Percentiles rank a stretch among this genome's conserved stretches.
These are phyloP conservation scores for Collybia sordida DNA, from an alignment of 768 basidiomycete genomes.

Conservation along the genomic window DNA sequence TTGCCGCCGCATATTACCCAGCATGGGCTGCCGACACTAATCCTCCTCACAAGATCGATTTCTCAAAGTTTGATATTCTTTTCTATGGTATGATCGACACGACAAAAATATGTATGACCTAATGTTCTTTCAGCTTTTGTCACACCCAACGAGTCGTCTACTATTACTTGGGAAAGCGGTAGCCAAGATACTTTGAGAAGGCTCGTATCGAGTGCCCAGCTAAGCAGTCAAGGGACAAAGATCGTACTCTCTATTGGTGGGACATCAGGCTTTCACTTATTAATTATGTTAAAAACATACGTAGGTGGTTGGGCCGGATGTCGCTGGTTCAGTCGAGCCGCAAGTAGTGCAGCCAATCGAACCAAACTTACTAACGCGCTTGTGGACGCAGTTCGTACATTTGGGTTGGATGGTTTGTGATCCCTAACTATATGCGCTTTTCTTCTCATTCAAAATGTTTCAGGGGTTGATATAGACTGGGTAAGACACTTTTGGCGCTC, in stretches of 20 bases:
- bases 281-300: background rate
- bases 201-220: slow-evolving; percentile 55
- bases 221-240: slow-evolving; percentile 55
- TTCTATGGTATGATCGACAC: slow-evolving; percentile 48
- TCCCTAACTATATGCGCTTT: slow-evolving; percentile 13
- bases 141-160: slow-evolving; percentile 56
- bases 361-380: slow-evolving; percentile 57
- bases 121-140: slow-evolving; percentile 53
- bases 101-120: no score
- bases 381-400: slow-evolving; percentile 52
- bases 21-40: slow-evolving; percentile 47
- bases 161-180: slow-evolving; percentile 52
- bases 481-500: slow-evolving; percentile 24
- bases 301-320: slow-evolving; percentile 68
- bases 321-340: slow-evolving; percentile 62
- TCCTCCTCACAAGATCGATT: slow-evolving; percentile 61
- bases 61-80: slow-evolving; percentile 62
- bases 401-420: slow-evolving; percentile 65
- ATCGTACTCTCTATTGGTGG: slow-evolving; percentile 68
- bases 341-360: slow-evolving; percentile 44
- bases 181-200: slow-evolving; percentile 51
- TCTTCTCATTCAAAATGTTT: slow-evolving; percentile 42
- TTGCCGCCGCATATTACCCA: slow-evolving; percentile 49
- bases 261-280: slow-evolving; percentile 20
- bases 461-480: slow-evolving; percentile 57